A percentile compares a stretch with the other conserved stretches of the same genome.
phyloP scores from a whole-genome alignment of 1,284 basidiomycete species.

The Rugosomyces carneus region DNA sequence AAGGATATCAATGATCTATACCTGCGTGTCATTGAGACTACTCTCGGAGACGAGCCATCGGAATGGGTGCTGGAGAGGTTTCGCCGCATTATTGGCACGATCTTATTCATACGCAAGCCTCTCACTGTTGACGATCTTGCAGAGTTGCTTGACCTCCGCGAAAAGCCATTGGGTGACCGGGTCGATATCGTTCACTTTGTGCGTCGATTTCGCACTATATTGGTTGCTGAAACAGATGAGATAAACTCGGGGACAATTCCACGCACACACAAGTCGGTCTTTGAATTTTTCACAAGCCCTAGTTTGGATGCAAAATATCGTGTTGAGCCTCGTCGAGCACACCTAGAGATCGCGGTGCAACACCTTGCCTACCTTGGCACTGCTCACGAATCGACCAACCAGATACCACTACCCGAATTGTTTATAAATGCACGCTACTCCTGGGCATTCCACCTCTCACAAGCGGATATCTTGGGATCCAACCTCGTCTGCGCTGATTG shows the following conservation, averaged over 20 bases:
- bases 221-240: constrained; percentile 6
- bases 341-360: constrained; percentile 6
- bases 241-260: constrained; percentile 6
- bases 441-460: no score
- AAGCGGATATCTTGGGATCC: background rate
- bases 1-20: constrained; percentile 10
- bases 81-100: constrained; percentile 7
- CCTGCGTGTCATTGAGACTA: constrained; percentile 3
- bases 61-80: constrained; percentile 11
- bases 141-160: constrained; percentile 4
- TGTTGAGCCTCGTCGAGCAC: background rate
- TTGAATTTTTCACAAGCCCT: constrained; percentile 10
- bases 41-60: background rate
- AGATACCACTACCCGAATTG: background rate
- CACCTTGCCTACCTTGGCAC: constrained; percentile 3
- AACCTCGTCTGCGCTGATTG: background rate
- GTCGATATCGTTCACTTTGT: constrained; percentile 11
- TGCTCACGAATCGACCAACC: no score
- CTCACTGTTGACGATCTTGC: constrained; percentile 4
- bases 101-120: constrained; percentile 4
- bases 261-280: constrained; percentile 12
- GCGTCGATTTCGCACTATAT: background rate
- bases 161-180: background rate
- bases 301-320: constrained; percentile 3
- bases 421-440: background rate